Base-by-base conservation (phyloP, 2,329 filamentous ascomycete species). In the Huntiella abstrusa region DNA sequence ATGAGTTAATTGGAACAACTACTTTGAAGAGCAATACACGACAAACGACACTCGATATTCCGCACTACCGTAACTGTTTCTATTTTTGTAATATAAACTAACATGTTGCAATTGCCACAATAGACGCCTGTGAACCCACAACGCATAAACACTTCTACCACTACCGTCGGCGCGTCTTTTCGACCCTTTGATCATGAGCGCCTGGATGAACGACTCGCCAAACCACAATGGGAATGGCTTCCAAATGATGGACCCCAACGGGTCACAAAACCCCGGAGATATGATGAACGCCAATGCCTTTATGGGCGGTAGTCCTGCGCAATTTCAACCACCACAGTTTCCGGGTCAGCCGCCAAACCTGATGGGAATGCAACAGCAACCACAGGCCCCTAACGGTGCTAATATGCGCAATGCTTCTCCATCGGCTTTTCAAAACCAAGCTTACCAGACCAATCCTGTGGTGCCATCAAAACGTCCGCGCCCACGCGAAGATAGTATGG, bases 381-480 rank as follows among this genome's bases (percentile, higher is more conserved):
- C n/a, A 13, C 41, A 41, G 19, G 22, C 22, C 6, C 11, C 39
- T n/a, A 52, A 33, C 47, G 52, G 42, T 51, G 51, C 22, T 66
- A 81, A 32, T 83, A 80, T 83, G 68, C 83, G 84, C 69, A 87
- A 85, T 62, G 77, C 77, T 51, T 87, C 84, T 46, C 82, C 83
- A 39, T 77, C 77, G 49, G 48, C 48, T 19, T 88, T 83, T 61
- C 73, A 80, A 57, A 83, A 82, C 12, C 74, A 80, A 51, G 73
- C 75, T 56, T 92, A 88, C 66, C 81, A 86, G 59, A 84, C 84
- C 54, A 88, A 83, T 63, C 71, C 81, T 41, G 77, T 93, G 56
- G 79, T 94, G 54, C 88, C 88, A 49, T 88, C 87, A 16, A 98
- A 96, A 65, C 77, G 91, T 56, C 74, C 83, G 46, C 75, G 83